These are phyloP conservation scores for Cavenderia fasciculata DNA, from an alignment of 78 protist genomes.

Conservation along the genomic window DNA sequence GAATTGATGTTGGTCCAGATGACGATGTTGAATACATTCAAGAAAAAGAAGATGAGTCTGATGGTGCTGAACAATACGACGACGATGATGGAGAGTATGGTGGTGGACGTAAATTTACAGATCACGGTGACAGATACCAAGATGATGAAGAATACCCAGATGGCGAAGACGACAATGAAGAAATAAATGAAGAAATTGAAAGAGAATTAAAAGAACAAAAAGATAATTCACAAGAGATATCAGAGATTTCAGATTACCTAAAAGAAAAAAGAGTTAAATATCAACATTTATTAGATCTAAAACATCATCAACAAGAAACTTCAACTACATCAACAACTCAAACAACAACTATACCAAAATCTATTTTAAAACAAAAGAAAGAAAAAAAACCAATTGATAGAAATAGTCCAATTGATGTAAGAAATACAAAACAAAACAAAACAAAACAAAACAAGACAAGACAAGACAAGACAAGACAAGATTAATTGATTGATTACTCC, in stretches of 20 bases:
- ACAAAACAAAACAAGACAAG: neutral
- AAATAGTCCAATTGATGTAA: neutral
- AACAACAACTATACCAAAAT: constrained; percentile 11
- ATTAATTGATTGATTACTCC: too few species aligned
- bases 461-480: too few species aligned
- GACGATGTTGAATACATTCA: constrained; percentile 24
- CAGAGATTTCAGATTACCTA: neutral
- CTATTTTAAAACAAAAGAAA: neutral
- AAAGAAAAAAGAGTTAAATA: constrained; percentile 18
- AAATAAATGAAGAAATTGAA: neutral
- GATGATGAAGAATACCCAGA: neutral
- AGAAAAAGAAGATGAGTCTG: neutral
- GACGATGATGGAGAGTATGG: neutral
- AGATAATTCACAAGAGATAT: neutral
- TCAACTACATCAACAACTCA: neutral
- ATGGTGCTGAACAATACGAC: neutral
- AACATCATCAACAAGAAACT: too few species aligned
- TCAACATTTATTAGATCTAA: too few species aligned
- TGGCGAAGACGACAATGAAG: neutral
- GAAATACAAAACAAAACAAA: neutral
- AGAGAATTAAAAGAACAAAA: neutral
- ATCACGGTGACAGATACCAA: neutral
- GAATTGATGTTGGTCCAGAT: constrained; percentile 30
- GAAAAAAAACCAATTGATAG: neutral
- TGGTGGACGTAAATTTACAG: too few species aligned